A percentile compares a stretch with the other conserved stretches of the same genome.
These are phyloP conservation scores for Epicoccum nigrum DNA, from an alignment of 2,329 filamentous ascomycete genomes.

Conservation along the genomic window DNA sequence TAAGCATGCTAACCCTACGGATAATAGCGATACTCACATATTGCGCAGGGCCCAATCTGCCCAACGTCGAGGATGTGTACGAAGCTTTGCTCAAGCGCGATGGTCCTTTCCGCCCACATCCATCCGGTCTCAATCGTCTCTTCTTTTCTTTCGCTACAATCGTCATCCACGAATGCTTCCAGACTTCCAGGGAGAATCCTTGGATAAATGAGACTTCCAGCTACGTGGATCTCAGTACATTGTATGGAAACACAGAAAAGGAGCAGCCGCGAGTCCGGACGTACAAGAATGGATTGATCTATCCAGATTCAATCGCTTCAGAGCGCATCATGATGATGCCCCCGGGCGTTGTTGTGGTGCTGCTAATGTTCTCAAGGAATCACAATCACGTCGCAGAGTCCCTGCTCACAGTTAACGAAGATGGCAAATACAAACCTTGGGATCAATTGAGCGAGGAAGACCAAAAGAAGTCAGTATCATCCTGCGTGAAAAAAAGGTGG, in stretches of 20 bases:
- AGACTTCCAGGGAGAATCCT: slow-evolving; percentile 66
- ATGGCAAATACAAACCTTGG: slow-evolving; percentile 72
- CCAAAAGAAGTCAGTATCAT: slow-evolving; percentile 49
- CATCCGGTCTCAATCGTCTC: slow-evolving; percentile 72
- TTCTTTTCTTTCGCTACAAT: slow-evolving; percentile 76
- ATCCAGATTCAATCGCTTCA: slow-evolving; percentile 71
- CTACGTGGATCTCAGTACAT: slow-evolving; percentile 73
- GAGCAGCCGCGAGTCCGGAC: slow-evolving; percentile 70
- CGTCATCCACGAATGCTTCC: slow-evolving; percentile 65
- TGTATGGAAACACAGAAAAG: slow-evolving; percentile 71
- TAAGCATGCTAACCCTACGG: slow-evolving; percentile 29
- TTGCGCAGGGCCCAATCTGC: slow-evolving; percentile 45
- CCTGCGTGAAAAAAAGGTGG: slow-evolving; percentile 3
- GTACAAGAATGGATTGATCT: slow-evolving; percentile 68
- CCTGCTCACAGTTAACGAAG: slow-evolving; percentile 81
- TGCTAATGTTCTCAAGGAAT: slow-evolving; percentile 73
- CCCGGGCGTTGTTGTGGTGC: slow-evolving; percentile 68
- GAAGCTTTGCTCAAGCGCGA: slow-evolving; percentile 68
- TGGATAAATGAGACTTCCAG: slow-evolving; percentile 71
- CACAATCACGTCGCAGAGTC: slow-evolving; percentile 85
- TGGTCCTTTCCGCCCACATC: slow-evolving; percentile 65
- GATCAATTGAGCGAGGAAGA: slow-evolving; percentile 61
- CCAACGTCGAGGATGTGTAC: slow-evolving; percentile 70
- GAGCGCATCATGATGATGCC: slow-evolving; percentile 69
- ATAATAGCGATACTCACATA: slow-evolving; percentile 30